Evolutionary conservation across 148 eudicot species (phyloP).

Genomic region (Heliamphora exappendiculata): DNA sequence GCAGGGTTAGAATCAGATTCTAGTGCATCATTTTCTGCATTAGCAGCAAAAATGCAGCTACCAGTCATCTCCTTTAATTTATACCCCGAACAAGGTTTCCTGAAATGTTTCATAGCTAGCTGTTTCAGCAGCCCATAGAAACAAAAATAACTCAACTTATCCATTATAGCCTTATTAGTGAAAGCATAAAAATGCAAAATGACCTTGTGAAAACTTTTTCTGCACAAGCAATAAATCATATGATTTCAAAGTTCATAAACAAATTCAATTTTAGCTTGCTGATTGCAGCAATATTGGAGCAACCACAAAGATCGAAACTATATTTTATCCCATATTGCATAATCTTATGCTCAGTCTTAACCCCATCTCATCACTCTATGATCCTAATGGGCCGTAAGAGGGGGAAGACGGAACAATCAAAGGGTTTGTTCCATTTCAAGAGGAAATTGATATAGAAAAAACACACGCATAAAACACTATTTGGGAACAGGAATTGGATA

Average conservation of each 20-base stretch:
- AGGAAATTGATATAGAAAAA: neutral
- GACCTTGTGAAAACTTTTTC: neutral
- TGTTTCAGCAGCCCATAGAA: neutral
- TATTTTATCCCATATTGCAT: neutral
- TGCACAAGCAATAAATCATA: neutral
- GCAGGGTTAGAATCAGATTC: slow-evolving; percentile 45
- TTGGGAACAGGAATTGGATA: neutral
- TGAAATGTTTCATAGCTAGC: slow-evolving; percentile 20
- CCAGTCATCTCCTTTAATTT: slow-evolving; percentile 88
- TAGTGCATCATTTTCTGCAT: slow-evolving; percentile 35
- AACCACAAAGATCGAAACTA: neutral
- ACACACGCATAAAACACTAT: too few relatives aligned
- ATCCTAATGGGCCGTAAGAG: neutral
- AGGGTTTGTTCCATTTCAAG: neutral
- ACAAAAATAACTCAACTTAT: neutral
- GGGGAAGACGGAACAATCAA: neutral
- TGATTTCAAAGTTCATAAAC: neutral
- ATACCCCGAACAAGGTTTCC: slow-evolving; percentile 84
- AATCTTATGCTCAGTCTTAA: neutral
- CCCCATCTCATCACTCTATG: neutral
- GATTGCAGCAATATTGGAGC: neutral
- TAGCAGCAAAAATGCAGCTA: slow-evolving; percentile 64
- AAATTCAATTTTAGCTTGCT: neutral
- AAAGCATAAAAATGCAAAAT: slow-evolving; percentile 6
- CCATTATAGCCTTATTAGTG: neutral